Conservation (phyloP, 371 early-diverging fungal genomes). For the Mortierella sp. region DNA sequence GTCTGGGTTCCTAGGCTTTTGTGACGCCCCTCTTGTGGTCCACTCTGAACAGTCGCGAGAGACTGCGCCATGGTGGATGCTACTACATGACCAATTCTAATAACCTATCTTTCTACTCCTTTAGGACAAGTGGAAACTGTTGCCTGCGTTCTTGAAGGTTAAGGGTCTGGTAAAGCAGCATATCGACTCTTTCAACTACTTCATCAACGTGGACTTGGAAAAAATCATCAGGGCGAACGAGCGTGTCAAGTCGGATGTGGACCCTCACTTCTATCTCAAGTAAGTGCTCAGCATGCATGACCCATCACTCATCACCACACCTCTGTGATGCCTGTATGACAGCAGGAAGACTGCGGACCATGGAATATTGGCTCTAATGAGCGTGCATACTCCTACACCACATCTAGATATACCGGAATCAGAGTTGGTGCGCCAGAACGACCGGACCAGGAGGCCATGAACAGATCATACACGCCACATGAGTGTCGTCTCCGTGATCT, state of each 20-base stretch:
- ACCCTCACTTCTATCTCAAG: slow-evolving; percentile 97
- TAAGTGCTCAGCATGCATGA: slow-evolving; percentile 47
- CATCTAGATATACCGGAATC: slow-evolving; percentile 87
- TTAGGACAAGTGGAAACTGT: slow-evolving; percentile 98
- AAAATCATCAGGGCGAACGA: slow-evolving; percentile 97
- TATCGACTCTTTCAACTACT: slow-evolving; percentile 99
- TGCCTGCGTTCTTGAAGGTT: slow-evolving; percentile 97
- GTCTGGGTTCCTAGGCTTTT: slow-evolving; percentile 2
- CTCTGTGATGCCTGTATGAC: too few relatives aligned
- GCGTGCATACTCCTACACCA: neutral
- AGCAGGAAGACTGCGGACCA: neutral
- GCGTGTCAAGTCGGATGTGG: slow-evolving; percentile 98
- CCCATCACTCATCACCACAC: too few relatives aligned
- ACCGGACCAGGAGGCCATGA: slow-evolving; percentile 80
- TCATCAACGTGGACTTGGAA: slow-evolving; percentile 95
- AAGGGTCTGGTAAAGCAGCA: slow-evolving; percentile 99
- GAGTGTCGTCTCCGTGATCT: slow-evolving; percentile 99
- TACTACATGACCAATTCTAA: neutral
- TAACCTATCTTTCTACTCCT: neutral
- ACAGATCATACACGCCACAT: slow-evolving; percentile 92
- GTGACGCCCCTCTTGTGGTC: too few relatives aligned
- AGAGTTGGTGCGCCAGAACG: slow-evolving; percentile 91
- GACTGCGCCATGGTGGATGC: slow-evolving; percentile 24
- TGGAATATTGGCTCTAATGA: too few relatives aligned
- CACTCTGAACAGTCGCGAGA: too few relatives aligned